Conservation (phyloP, 352 stramenopile genomes). For the Elongisporangium undulatum region DNA sequence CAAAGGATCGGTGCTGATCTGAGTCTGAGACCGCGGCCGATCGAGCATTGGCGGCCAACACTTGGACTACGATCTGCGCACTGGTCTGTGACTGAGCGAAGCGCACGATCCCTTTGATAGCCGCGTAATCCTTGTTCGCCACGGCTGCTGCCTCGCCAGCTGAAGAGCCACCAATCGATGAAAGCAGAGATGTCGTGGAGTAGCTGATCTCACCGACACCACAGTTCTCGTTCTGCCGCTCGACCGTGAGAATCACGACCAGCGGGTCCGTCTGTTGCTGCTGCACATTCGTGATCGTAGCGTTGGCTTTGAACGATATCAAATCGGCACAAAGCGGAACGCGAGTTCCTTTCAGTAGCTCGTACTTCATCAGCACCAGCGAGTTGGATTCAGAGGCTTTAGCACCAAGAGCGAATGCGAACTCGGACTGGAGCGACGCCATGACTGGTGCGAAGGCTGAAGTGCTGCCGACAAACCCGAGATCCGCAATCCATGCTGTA, state of each 20-base stretch:
- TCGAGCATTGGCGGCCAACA: background rate
- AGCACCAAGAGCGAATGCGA: background rate
- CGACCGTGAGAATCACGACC: constrained; percentile 18
- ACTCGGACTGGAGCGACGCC: background rate
- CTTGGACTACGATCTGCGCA: constrained; percentile 3
- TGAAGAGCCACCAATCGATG: background rate
- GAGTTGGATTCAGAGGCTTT: background rate
- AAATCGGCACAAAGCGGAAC: constrained; percentile 10
- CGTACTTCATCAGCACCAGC: background rate
- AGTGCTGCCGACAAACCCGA: background rate
- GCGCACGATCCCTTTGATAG: constrained; percentile 1
- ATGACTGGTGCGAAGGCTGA: background rate
- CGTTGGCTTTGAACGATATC: constrained; percentile 12
- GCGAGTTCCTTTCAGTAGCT: background rate
- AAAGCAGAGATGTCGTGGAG: background rate
- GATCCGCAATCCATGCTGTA: background rate
- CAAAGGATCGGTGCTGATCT: constrained; percentile 2
- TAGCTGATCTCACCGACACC: background rate
- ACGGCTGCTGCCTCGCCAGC: background rate
- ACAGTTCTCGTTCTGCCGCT: constrained; percentile 1
- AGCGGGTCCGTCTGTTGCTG: constrained; percentile 8
- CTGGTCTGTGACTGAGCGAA: background rate
- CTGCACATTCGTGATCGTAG: constrained; percentile 13
- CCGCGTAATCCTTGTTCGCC: constrained; percentile 1
- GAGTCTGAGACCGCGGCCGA: background rate